Percentiles rank a stretch among this genome's conserved stretches.
These are phyloP conservation scores for Amanita jacksonii DNA, from an alignment of 768 basidiomycete species.

Conservation along the genomic window DNA sequence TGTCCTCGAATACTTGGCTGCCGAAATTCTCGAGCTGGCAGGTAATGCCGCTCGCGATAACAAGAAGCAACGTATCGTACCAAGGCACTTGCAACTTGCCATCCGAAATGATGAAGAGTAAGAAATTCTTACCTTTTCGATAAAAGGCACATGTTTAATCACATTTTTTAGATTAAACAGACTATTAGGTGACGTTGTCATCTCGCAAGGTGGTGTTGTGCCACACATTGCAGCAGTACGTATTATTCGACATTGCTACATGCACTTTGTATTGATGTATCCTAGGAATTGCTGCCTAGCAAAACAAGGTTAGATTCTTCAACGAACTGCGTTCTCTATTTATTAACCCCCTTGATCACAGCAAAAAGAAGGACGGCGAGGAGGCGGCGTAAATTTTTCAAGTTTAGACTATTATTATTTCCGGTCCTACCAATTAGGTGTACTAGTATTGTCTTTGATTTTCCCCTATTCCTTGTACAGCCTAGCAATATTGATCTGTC, in stretches of 20 bases:
- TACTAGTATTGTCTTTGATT: conserved; percentile 10
- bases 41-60: conserved; percentile 86
- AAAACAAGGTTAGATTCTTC: conserved; percentile 24
- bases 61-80: conserved; percentile 94
- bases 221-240: conserved; percentile 57
- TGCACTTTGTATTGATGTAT: conserved; percentile 4
- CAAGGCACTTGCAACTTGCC: conserved; percentile 89
- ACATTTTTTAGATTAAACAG: conserved; percentile 43
- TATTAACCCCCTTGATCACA: conserved; percentile 8
- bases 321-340: neutral
- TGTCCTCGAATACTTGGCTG: conserved; percentile 86
- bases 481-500: neutral
- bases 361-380: conserved; percentile 33
- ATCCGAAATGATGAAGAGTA: conserved; percentile 92
- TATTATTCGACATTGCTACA: conserved; percentile 2
- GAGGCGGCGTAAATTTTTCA: conserved; percentile 20
- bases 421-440: conserved; percentile 6
- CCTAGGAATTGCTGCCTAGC: conserved; percentile 32
- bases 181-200: conserved; percentile 75
- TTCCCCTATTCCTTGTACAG: neutral
- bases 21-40: conserved; percentile 90
- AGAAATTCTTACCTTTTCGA: conserved; percentile 17
- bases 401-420: conserved; percentile 16
- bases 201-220: conserved; percentile 92
- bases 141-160: neutral